A percentile compares a stretch with the other conserved stretches of the same genome.
These are phyloP conservation scores for Alternaria sp. DNA, from an alignment of 2,329 filamentous ascomycete species.

Conservation along the genomic window DNA sequence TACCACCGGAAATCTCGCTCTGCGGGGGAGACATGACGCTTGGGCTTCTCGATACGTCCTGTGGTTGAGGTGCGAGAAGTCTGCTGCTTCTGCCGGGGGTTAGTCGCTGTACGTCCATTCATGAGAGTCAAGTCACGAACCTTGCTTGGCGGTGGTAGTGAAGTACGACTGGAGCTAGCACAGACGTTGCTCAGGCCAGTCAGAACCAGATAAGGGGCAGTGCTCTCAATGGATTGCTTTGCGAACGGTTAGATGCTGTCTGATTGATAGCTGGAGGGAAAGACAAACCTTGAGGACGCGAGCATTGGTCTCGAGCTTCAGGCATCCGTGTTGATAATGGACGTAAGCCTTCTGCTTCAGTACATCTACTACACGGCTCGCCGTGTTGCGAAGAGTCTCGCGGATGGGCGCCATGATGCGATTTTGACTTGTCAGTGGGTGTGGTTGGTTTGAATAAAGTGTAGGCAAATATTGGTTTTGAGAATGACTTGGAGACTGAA, in stretches of 20 bases:
- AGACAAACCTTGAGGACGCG: background rate
- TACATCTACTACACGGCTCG: background rate
- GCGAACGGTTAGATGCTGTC: background rate
- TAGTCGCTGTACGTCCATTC: background rate
- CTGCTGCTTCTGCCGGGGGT: background rate
- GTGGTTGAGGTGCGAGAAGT: background rate
- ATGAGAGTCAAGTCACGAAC: background rate
- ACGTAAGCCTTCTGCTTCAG: background rate
- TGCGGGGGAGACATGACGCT: background rate
- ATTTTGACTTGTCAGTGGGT: background rate
- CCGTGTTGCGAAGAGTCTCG: background rate
- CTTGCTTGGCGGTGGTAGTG: background rate
- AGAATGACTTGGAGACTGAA: background rate
- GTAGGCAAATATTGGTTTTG: background rate
- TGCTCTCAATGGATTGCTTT: background rate
- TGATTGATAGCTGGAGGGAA: background rate
- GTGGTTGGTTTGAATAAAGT: background rate
- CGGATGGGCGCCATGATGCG: background rate
- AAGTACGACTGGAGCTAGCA: background rate
- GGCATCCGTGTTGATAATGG: background rate
- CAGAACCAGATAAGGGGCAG: background rate
- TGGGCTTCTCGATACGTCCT: background rate
- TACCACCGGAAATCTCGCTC: background rate
- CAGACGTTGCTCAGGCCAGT: background rate
- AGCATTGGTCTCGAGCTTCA: constrained; percentile 2